These are phyloP conservation scores for Verbascum thapsus DNA, from an alignment of 257 asterid genomes.

Conservation along the genomic window DNA sequence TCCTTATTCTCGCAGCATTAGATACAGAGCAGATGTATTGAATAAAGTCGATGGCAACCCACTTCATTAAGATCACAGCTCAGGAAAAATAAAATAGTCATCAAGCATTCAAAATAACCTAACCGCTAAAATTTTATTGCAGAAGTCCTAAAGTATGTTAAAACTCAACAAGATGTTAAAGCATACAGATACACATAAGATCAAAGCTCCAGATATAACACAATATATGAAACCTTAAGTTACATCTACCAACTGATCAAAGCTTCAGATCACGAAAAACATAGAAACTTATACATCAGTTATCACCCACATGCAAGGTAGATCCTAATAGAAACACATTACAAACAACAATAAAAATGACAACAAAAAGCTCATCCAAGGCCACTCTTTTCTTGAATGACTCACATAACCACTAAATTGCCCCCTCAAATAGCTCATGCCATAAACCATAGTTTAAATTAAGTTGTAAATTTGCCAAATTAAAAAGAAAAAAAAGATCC, in stretches of 20 bases:
- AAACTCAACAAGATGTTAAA: constrained; percentile 5
- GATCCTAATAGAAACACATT: not conserved
- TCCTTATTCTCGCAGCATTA: constrained; percentile 1
- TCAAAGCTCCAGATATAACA: constrained; percentile 17
- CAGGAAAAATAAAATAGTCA: not conserved
- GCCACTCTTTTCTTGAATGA: constrained; percentile 2
- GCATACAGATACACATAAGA: constrained; percentile 15
- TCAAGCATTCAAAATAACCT: not conserved
- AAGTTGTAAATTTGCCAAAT: not conserved
- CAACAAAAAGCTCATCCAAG: constrained; percentile 15
- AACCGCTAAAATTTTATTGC: constrained; percentile 15
- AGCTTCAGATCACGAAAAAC: constrained; percentile 23
- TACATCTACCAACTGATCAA: constrained; percentile 8
- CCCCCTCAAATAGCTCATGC: constrained; percentile 9
- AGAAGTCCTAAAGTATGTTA: constrained; percentile 1
- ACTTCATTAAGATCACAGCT: not conserved
- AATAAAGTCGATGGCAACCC: constrained; percentile 8
- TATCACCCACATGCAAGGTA: constrained; percentile 8
- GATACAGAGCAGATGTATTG: constrained; percentile 8
- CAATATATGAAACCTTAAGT: constrained; percentile 5
- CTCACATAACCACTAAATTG: constrained; percentile 8
- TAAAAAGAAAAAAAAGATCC: constrained; percentile 3
- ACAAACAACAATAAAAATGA: not conserved
- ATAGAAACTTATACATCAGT: constrained; percentile 1
- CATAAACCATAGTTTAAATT: not conserved